These are phyloP conservation scores for Macadamia integrifolia DNA, from an alignment of 164 flowering plant species.

Conservation along the genomic window DNA sequence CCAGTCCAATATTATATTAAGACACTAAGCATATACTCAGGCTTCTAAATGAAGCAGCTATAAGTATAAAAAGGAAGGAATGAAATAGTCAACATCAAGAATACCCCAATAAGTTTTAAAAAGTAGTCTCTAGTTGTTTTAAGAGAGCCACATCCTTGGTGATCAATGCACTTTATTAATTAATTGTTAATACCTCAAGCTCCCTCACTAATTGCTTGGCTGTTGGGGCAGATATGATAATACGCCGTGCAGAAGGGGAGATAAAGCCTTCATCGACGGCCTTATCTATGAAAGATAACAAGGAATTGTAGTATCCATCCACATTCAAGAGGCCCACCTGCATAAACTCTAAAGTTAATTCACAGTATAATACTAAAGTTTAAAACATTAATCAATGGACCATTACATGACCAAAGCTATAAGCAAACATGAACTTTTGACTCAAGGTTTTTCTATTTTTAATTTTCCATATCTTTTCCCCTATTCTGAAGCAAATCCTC, in stretches of 20 bases:
- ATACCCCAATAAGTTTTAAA: neutral
- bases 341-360: conserved; percentile 5
- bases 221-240: conserved; percentile 78
- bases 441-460: conserved; percentile 1
- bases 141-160: neutral
- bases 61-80: neutral
- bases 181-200: conserved; percentile 53
- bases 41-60: neutral
- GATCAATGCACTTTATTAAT: neutral
- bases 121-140: neutral
- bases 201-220: conserved; percentile 61
- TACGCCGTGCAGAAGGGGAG: conserved; percentile 70
- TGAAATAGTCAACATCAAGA: neutral
- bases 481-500: conserved; percentile 28
- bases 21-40: no score
- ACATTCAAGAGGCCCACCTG: conserved; percentile 96
- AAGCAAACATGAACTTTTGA: conserved; percentile 6
- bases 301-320: conserved; percentile 77
- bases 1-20: no score
- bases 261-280: conserved; percentile 96
- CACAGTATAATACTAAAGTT: neutral
- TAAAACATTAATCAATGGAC: neutral
- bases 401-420: no score
- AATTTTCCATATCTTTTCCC: conserved; percentile 7
- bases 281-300: conserved; percentile 77